Percentiles rank a stretch among this genome's conserved stretches.
phyloP scores from a whole-genome alignment of 140 eudicot species.

The Oenanthe javanica region DNA sequence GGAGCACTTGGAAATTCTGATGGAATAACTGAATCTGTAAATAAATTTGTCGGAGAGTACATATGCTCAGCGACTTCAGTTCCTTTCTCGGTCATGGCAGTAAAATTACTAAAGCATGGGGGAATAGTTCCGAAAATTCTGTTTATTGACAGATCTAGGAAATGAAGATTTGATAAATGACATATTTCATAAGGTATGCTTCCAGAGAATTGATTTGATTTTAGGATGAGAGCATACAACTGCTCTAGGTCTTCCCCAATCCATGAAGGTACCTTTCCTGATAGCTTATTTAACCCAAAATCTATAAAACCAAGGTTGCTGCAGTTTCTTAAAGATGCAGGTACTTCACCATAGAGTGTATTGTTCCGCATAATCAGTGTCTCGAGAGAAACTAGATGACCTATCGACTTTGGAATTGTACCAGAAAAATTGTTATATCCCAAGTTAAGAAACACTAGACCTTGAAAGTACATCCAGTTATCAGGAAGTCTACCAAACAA shows the following conservation, averaged over 20 bases:
- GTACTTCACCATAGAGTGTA: background rate
- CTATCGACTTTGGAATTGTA: background rate
- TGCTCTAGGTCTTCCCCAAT: background rate
- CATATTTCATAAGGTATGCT: slow-evolving; percentile 1
- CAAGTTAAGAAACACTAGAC: background rate
- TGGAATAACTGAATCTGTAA: background rate
- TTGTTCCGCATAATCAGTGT: background rate
- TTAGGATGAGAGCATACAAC: background rate
- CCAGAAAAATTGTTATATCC: slow-evolving; percentile 3
- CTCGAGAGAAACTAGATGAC: background rate
- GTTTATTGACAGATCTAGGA: slow-evolving; percentile 22
- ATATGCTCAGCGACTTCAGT: background rate
- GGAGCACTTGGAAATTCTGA: background rate
- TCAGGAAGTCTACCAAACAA: background rate
- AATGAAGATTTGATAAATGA: background rate
- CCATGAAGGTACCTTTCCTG: slow-evolving; percentile 9
- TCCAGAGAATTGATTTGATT: slow-evolving; percentile 7
- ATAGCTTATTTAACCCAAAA: background rate
- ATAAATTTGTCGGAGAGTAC: background rate
- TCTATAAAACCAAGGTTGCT: background rate
- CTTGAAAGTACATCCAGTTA: background rate
- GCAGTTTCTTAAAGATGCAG: background rate
- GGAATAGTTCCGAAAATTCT: slow-evolving; percentile 15
- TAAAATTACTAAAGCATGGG: slow-evolving; percentile 1
- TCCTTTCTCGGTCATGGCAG: background rate